phyloP scores from a whole-genome alignment of 495 filamentous ascomycete species.

The Penicillium alfredii region DNA sequence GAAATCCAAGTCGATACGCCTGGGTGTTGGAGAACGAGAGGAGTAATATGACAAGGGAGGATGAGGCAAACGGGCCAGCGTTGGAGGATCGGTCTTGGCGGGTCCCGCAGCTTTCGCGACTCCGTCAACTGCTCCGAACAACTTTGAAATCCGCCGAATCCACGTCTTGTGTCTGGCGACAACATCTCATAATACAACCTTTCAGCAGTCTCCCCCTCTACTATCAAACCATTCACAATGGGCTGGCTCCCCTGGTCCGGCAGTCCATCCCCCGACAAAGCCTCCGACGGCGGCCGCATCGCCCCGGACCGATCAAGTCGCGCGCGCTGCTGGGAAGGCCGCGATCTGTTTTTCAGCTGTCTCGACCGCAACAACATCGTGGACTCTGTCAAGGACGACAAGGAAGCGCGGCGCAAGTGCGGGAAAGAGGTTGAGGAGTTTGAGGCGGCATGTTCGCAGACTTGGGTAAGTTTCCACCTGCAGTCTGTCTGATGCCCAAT shows the following conservation, averaged over 20 bases:
- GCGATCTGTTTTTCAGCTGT: conserved; percentile 81
- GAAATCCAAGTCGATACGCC: too few relatives aligned
- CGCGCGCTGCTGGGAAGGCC: conserved; percentile 74
- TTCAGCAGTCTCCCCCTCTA: neutral
- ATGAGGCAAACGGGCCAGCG: too few relatives aligned
- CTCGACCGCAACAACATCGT: conserved; percentile 75
- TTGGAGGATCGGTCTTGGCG: too few relatives aligned
- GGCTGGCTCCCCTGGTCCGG: conserved; percentile 41
- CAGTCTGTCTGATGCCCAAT: too few relatives aligned
- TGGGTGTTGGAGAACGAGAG: too few relatives aligned
- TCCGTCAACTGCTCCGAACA: too few relatives aligned
- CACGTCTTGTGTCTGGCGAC: too few relatives aligned
- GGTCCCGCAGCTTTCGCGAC: too few relatives aligned
- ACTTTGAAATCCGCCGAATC: too few relatives aligned
- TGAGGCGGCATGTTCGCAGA: conserved; percentile 67
- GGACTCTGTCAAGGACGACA: conserved; percentile 72
- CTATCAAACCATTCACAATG: conserved; percentile 30
- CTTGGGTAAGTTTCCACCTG: conserved; percentile 81
- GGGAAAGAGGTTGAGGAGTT: conserved; percentile 58
- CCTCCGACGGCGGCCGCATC: conserved; percentile 56
- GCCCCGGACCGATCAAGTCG: conserved; percentile 75
- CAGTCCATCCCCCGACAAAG: conserved; percentile 41
- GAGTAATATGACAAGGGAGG: too few relatives aligned
- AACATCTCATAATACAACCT: neutral
- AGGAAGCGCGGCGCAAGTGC: conserved; percentile 60